Evolutionary conservation across 129 eudicot genomes (phyloP).

Genomic region (Cynara cardunculus): DNA sequence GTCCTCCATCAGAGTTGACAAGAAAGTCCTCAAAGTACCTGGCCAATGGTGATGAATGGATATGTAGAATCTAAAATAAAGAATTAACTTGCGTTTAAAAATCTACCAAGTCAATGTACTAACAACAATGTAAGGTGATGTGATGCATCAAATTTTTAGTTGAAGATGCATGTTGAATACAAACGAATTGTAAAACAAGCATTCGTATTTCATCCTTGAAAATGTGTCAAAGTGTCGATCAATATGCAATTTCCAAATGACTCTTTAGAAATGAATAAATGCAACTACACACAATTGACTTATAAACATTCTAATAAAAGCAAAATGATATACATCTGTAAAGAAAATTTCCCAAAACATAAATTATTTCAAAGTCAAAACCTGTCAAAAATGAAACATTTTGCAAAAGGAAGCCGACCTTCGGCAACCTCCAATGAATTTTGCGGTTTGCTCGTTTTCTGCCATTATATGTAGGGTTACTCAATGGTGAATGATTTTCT

Average conservation of each 20-base stretch:
- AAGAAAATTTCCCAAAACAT: background rate
- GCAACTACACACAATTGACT: background rate
- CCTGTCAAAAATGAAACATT: background rate
- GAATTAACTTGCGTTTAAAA: background rate
- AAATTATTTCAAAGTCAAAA: background rate
- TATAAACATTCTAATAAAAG: background rate
- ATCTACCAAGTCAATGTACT: background rate
- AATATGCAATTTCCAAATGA: background rate
- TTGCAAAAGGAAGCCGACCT: too few species aligned
- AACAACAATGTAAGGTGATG: too few species aligned
- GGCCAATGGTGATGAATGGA: background rate
- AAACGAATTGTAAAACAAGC: background rate
- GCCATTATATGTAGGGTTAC: background rate
- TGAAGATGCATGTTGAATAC: background rate
- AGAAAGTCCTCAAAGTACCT: background rate
- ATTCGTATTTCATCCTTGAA: background rate
- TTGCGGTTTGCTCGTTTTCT: background rate
- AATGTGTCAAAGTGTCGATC: background rate
- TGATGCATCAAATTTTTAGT: background rate
- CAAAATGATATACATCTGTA: too few species aligned
- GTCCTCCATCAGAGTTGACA: background rate
- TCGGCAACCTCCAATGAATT: background rate
- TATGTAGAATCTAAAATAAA: too few species aligned
- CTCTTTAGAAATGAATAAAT: too few species aligned
- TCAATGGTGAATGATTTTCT: too few species aligned